phyloP scores from a whole-genome alignment of 768 basidiomycete species.

The Psilocybe azurescens region DNA sequence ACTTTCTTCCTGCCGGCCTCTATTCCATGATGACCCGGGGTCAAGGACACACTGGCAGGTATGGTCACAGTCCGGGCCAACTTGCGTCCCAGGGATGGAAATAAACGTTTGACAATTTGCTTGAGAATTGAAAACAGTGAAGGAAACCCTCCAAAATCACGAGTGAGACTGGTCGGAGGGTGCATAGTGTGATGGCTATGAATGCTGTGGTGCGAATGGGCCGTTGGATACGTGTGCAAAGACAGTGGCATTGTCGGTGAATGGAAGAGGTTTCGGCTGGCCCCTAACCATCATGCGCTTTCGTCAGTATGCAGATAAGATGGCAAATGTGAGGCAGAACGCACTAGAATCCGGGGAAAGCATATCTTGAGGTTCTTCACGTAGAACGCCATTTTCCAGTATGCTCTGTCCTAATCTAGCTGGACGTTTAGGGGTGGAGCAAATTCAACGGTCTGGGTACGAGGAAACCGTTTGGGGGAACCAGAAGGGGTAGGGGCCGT shows the following conservation, averaged over 20 bases:
- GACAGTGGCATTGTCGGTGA: conserved; percentile 16
- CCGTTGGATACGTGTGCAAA: conserved; percentile 20
- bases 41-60: conserved; percentile 68
- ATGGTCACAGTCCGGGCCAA: conserved; percentile 78
- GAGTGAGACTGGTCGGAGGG: conserved; percentile 37
- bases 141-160: conserved; percentile 76
- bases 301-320: not conserved
- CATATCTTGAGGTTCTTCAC: conserved; percentile 5
- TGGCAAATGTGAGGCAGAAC: not conserved
- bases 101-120: conserved; percentile 54
- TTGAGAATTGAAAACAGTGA: conserved; percentile 65
- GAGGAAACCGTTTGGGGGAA: conserved; percentile 33
- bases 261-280: conserved; percentile 8
- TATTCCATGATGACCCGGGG: conserved; percentile 43
- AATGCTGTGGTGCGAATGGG: conserved; percentile 10
- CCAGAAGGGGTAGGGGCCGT: conserved; percentile 15
- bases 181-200: conserved; percentile 18
- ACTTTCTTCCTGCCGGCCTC: conserved; percentile 57
- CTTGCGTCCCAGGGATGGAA: conserved; percentile 64
- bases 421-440: conserved; percentile 38
- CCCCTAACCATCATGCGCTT: conserved; percentile 7
- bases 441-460: conserved; percentile 48
- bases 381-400: conserved; percentile 15
- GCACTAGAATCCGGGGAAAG: conserved; percentile 7
- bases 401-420: conserved; percentile 17